Evolutionary conservation across 192 early-diverging fungal species (phyloP), one percentile per base, ranked within the genome.

Genomic region (Rhizoclosmatium sp.): DNA sequence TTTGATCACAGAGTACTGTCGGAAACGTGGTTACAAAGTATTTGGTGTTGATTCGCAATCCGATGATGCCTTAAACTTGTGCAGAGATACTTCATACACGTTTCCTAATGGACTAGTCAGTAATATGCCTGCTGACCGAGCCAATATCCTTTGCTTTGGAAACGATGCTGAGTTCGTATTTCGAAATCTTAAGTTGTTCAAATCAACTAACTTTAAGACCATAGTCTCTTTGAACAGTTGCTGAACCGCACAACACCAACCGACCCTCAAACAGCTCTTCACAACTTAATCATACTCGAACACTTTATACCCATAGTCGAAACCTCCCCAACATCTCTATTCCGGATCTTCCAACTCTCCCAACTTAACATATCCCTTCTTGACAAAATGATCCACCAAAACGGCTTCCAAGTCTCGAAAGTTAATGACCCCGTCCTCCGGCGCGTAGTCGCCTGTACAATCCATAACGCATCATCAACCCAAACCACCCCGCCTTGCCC

Each of bases 371-470:
- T 78, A 54, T 10, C 19, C 16, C 68, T 78, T n/a, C 46, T 78
- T 2, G 77, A 78, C 59, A 16, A 42, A n/a, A 61, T 78, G 77
- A 78, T 78, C 42, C 21, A 40, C 14, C 41, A 42, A 23, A 78
- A 78, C 60, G 77, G 77, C 4, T 69, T 78, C 23, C 41, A 59
- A 54, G 77, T 78, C 16, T 41, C 66, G 40, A 70, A 68, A 49
- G 77, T 78, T 21, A 78, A 78, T 46, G 77, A 78, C 46, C 48
- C 70, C 9, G 68, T 78, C 5, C 47, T 78, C n/a, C 14, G 66
- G 2, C 51, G 77, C 16, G 77, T 78, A 0, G 59, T 75, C n/a
- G 72, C 72, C 14, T 47, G 60, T 62, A 69, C 60, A 46, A 31
- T 45, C 10, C 12, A 21, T 23, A 47, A 10, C 10, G 66, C 67